Percentiles rank a stretch among this genome's conserved stretches.
These are phyloP conservation scores for Fusarium sp. DNA, from an alignment of 2,329 filamentous ascomycete genomes.

Conservation along the genomic window DNA sequence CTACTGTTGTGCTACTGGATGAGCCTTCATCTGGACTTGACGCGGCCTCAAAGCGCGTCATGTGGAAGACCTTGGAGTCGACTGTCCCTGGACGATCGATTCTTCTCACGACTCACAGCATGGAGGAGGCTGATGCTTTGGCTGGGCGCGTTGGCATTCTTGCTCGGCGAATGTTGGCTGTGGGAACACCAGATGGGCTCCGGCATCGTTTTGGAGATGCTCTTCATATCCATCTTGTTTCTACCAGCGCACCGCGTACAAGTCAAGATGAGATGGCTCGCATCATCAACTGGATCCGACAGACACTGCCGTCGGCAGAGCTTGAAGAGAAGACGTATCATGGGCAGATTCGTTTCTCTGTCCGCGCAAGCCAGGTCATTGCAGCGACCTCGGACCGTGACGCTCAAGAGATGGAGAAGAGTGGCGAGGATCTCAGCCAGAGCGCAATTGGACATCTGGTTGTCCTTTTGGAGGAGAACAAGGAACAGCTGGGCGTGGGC, in stretches of 20 bases:
- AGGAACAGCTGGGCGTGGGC: slow-evolving; percentile 76
- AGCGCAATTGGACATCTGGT: slow-evolving; percentile 77
- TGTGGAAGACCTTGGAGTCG: slow-evolving; percentile 87
- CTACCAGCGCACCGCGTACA: slow-evolving; percentile 79
- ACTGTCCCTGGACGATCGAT: slow-evolving; percentile 84
- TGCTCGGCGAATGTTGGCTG: slow-evolving; percentile 84
- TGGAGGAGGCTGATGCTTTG: slow-evolving; percentile 94
- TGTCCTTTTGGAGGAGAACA: slow-evolving; percentile 77
- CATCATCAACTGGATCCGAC: slow-evolving; percentile 74
- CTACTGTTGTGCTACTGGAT: slow-evolving; percentile 86
- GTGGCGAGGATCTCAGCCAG: slow-evolving; percentile 47
- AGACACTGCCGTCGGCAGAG: slow-evolving; percentile 71
- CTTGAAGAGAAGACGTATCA: slow-evolving; percentile 83
- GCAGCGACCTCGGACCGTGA: slow-evolving; percentile 36
- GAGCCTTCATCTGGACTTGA: slow-evolving; percentile 92
- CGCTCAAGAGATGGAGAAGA: slow-evolving; percentile 39
- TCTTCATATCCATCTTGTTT: slow-evolving; percentile 85
- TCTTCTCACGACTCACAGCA: slow-evolving; percentile 90
- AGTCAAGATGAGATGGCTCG: slow-evolving; percentile 73
- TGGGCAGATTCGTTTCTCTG: slow-evolving; percentile 87
- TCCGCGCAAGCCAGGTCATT: slow-evolving; percentile 66
- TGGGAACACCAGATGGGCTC: slow-evolving; percentile 80
- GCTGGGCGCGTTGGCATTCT: slow-evolving; percentile 88
- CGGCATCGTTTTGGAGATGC: slow-evolving; percentile 81
- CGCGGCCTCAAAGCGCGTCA: slow-evolving; percentile 88